Percentiles rank a stretch among this genome's conserved stretches.
Conservation (phyloP, 2,329 filamentous ascomycete species). For the Talaromyces marneffei region DNA sequence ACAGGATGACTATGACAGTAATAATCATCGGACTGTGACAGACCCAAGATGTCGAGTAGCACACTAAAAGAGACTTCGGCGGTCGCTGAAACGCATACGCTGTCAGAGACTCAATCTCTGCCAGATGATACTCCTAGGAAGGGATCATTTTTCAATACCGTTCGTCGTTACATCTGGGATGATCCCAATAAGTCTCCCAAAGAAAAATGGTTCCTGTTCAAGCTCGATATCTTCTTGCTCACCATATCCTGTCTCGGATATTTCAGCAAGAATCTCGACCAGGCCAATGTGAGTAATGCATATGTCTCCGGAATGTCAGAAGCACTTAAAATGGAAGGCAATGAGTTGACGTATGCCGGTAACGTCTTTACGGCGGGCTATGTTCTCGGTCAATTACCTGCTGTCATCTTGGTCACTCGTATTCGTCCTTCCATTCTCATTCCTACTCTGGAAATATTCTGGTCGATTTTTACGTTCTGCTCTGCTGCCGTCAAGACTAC, state of each 20-base stretch:
- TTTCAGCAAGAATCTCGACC: constrained; percentile 45
- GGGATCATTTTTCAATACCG: constrained; percentile 22
- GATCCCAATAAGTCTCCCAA: constrained; percentile 36
- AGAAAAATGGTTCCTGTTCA: constrained; percentile 43
- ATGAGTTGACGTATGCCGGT: constrained; percentile 44
- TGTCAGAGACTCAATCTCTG: not conserved
- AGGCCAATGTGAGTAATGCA: constrained; percentile 44
- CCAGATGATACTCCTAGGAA: constrained; percentile 25
- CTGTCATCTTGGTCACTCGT: constrained; percentile 36
- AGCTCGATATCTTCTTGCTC: constrained; percentile 46
- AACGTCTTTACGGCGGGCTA: constrained; percentile 42
- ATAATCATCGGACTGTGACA: not conserved
- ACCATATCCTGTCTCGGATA: constrained; percentile 40
- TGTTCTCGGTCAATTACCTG: constrained; percentile 37
- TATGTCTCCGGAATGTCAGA: constrained; percentile 46
- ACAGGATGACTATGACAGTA: not conserved
- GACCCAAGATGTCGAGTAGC: not conserved
- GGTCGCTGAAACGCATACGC: not conserved
- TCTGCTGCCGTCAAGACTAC: constrained; percentile 32
- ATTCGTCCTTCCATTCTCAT: constrained; percentile 37
- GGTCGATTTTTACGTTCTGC: constrained; percentile 38
- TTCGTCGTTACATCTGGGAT: constrained; percentile 29
- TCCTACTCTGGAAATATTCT: constrained; percentile 29
- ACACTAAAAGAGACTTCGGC: not conserved
- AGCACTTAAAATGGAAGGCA: constrained; percentile 41